phyloP scores from a whole-genome alignment of 352 stramenopile species.

The Globisporangium radiosum region DNA sequence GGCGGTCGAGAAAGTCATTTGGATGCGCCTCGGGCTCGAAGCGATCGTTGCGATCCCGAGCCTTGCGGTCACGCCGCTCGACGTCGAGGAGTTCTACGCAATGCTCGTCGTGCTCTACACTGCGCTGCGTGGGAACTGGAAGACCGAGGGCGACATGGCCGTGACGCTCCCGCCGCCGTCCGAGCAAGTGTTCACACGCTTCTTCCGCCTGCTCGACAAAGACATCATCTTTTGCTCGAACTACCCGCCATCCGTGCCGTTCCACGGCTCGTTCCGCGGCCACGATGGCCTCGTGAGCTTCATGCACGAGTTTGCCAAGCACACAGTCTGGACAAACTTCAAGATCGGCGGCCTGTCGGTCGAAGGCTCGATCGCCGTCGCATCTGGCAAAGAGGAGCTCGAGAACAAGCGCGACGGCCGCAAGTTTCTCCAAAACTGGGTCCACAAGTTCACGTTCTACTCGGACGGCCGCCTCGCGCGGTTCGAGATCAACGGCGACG shows the following conservation, averaged over 20 bases:
- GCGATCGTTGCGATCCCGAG: conserved; percentile 82
- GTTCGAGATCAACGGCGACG: conserved; percentile 86
- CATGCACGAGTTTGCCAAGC: conserved; percentile 72
- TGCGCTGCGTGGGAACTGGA: conserved; percentile 68
- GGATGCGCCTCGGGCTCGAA: conserved; percentile 80
- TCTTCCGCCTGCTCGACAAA: conserved; percentile 81
- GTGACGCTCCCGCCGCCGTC: conserved; percentile 80
- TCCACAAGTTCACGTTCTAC: conserved; percentile 89
- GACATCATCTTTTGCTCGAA: conserved; percentile 87
- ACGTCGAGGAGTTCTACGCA: conserved; percentile 88
- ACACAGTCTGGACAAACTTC: conserved; percentile 83
- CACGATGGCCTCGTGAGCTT: conserved; percentile 66
- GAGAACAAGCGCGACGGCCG: conserved; percentile 79
- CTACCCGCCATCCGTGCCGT: conserved; percentile 83
- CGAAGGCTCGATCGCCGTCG: conserved; percentile 80
- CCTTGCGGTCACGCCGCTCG: conserved; percentile 66
- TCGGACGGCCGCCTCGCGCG: conserved; percentile 73
- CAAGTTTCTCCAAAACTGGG: conserved; percentile 87
- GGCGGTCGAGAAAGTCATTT: conserved; percentile 82
- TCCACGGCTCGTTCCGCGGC: conserved; percentile 76
- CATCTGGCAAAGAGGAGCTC: conserved; percentile 80
- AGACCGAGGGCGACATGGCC: conserved; percentile 82
- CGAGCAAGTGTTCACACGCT: conserved; percentile 83
- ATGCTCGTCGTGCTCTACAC: conserved; percentile 87
- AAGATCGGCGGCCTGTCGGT: conserved; percentile 79